phyloP scores from a whole-genome alignment of 139 green algal species.

The Chlorella sp. region DNA sequence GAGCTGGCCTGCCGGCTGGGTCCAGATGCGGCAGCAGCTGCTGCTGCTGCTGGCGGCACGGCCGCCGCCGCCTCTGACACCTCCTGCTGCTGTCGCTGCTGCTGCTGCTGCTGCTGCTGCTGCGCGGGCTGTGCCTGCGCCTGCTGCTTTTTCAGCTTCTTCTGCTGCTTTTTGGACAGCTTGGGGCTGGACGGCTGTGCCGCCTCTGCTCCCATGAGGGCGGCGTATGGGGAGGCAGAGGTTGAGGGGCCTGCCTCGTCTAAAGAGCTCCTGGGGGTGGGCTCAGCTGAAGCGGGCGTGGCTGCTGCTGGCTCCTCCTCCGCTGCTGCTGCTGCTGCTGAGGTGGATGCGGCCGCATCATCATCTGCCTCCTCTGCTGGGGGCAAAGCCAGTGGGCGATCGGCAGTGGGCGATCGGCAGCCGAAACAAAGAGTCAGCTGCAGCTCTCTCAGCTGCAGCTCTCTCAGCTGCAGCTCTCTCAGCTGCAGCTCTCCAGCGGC shows the following conservation, averaged over 20 bases:
- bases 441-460: too few relatives aligned
- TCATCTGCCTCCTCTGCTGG: neutral
- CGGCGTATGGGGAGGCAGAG: neutral
- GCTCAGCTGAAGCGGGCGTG: neutral
- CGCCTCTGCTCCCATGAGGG: neutral
- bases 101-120: neutral
- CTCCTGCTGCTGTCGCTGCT: neutral
- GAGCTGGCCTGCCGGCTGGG: neutral
- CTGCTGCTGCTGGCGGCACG: neutral
- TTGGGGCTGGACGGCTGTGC: neutral
- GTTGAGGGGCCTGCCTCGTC: neutral
- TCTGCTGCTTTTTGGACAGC: constrained; percentile 18
- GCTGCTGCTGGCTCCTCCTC: neutral
- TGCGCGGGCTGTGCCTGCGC: neutral
- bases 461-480: too few relatives aligned
- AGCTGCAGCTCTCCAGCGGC: too few relatives aligned
- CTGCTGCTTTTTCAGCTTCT: constrained; percentile 26
- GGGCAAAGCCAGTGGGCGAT: too few relatives aligned
- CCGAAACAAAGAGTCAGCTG: too few relatives aligned
- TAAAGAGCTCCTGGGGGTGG: neutral
- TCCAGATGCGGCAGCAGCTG: neutral
- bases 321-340: neutral
- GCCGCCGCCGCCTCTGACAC: neutral
- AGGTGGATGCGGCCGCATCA: neutral
- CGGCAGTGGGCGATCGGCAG: too few relatives aligned